Evolutionary conservation across 139 green algal species (phyloP).

Genomic region (Micractinium conductrix): DNA sequence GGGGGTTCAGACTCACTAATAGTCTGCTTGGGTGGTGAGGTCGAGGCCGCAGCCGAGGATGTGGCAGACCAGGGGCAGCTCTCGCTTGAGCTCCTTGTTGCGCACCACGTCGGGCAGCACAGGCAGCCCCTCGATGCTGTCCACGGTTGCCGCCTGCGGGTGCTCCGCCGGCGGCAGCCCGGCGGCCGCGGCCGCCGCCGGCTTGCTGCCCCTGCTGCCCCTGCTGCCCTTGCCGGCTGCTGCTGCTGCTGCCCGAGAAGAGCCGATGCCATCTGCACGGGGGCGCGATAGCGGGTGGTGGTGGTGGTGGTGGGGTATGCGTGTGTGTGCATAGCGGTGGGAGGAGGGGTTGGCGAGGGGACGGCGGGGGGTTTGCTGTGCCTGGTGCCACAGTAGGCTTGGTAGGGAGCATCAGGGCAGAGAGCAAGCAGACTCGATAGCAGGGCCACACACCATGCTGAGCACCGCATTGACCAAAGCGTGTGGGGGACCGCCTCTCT

Average conservation of each 20-base stretch:
- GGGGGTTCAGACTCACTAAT: constrained; percentile 56
- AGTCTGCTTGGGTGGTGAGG: constrained; percentile 47
- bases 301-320: too few relatives aligned
- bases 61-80: constrained; percentile 41
- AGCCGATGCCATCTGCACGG: background rate
- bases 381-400: too few relatives aligned
- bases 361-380: too few relatives aligned
- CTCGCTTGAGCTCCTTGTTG: constrained; percentile 12
- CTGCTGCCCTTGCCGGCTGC: background rate
- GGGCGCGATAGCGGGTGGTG: too few relatives aligned
- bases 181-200: background rate
- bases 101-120: constrained; percentile 28
- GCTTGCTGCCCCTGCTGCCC: background rate
- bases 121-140: background rate
- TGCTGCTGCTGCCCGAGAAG: background rate
- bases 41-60: constrained; percentile 46
- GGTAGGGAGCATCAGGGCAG: too few relatives aligned
- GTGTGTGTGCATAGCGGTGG: too few relatives aligned
- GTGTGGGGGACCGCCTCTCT: too few relatives aligned
- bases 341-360: background rate
- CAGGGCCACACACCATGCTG: background rate
- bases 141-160: background rate
- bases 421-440: too few relatives aligned
- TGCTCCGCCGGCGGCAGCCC: too few relatives aligned
- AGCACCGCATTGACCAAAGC: background rate